These are phyloP conservation scores for Eutrema japonicum DNA, from an alignment of 345 rosid species.

Conservation along the genomic window DNA sequence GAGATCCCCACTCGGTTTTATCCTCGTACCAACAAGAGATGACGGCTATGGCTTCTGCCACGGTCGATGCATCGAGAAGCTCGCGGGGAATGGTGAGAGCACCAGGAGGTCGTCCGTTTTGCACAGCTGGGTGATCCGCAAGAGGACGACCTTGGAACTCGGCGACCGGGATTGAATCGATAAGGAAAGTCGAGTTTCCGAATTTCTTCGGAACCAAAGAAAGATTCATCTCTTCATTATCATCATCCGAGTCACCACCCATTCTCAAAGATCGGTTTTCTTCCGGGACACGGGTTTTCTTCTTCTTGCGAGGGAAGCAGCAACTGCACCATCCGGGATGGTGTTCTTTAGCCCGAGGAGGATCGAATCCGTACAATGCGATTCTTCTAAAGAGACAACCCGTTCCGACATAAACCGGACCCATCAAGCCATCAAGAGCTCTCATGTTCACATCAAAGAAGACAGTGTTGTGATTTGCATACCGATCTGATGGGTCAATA, in stretches of 20 bases:
- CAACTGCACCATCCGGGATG: constrained; percentile 80
- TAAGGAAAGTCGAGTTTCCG: constrained; percentile 82
- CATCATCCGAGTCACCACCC: constrained; percentile 94
- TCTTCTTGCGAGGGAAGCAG: constrained; percentile 69
- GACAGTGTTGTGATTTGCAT: constrained; percentile 96
- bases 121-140: constrained; percentile 96
- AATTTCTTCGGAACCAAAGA: constrained; percentile 79
- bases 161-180: constrained; percentile 92
- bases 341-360: constrained; percentile 87
- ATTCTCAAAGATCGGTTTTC: constrained; percentile 87
- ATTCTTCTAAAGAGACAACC: constrained; percentile 95
- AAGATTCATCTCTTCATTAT: constrained; percentile 80
- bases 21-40: constrained; percentile 99
- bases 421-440: constrained; percentile 98
- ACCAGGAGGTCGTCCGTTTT: constrained; percentile 91
- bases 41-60: constrained; percentile 97
- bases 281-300: constrained; percentile 63
- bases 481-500: constrained; percentile 96
- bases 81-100: constrained; percentile 92
- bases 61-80: constrained; percentile 94
- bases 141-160: constrained; percentile 98
- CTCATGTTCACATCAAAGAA: constrained; percentile 99
- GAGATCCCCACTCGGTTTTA: constrained; percentile 95
- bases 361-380: constrained; percentile 92
- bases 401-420: constrained; percentile 96